Evolutionary conservation across 192 early-diverging fungal genomes (phyloP).

Genomic region (Geranomyces michiganensis): DNA sequence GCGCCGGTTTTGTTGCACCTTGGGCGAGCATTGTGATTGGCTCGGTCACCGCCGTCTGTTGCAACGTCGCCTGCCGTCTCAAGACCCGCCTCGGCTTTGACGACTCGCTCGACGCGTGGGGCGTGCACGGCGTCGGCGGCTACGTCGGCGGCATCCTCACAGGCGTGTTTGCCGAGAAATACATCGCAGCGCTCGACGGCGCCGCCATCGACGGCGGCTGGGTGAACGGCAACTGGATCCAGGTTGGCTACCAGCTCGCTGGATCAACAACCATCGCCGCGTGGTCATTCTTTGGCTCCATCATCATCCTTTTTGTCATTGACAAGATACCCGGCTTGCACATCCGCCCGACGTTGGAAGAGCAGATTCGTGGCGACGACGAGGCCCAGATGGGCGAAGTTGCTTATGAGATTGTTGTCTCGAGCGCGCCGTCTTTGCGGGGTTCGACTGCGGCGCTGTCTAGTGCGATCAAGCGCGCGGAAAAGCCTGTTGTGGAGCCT

Average conservation of each 20-base stretch:
- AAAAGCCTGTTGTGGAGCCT: background rate
- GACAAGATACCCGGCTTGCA: constrained; percentile 79
- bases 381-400: constrained; percentile 87
- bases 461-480: constrained; percentile 2
- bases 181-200: constrained; percentile 70
- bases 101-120: constrained; percentile 87
- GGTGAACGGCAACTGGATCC: constrained; percentile 69
- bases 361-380: constrained; percentile 79
- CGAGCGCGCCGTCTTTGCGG: background rate
- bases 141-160: constrained; percentile 87
- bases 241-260: constrained; percentile 72
- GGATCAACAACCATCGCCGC: constrained; percentile 62
- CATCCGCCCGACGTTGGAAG: constrained; percentile 77
- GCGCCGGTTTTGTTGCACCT: constrained; percentile 82
- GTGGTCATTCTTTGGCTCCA: constrained; percentile 79
- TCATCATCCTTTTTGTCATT: constrained; percentile 72
- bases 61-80: constrained; percentile 80
- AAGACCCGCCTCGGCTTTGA: constrained; percentile 88
- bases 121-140: constrained; percentile 63
- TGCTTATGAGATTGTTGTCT: constrained; percentile 58
- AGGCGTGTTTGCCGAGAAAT: constrained; percentile 85
- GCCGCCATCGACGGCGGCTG: constrained; percentile 54
- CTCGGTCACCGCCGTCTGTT: constrained; percentile 67
- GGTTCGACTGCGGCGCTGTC: background rate
- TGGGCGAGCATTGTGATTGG: constrained; percentile 85